Conservation (phyloP, 2,329 filamentous ascomycete species). For the Trichoderma sp. region DNA sequence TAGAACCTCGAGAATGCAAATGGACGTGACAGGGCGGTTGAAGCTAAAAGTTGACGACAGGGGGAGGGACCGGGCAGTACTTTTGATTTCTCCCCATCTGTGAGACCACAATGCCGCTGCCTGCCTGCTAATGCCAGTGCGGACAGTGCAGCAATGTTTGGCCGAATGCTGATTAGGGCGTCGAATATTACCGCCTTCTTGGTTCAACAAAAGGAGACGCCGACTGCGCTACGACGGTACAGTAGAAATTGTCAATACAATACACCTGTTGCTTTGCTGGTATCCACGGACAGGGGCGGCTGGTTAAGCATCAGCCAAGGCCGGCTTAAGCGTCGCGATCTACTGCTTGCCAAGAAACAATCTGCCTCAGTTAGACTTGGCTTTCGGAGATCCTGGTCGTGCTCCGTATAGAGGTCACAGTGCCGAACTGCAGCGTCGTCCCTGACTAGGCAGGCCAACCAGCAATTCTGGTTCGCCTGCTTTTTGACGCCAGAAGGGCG, state of each 20-base stretch:
- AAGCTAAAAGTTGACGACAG: not conserved
- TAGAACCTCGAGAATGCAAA: not conserved
- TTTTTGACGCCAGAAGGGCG: not conserved
- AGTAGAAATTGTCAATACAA: too few relatives aligned
- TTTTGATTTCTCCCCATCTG: not conserved
- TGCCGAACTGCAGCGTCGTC: not conserved
- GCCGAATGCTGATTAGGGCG: not conserved
- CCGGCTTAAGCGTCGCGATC: slow-evolving; percentile 4
- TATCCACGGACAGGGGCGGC: not conserved
- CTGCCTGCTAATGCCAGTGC: not conserved
- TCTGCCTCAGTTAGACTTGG: slow-evolving; percentile 12
- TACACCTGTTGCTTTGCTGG: not conserved
- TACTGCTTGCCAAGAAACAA: slow-evolving; percentile 2
- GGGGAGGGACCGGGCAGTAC: not conserved
- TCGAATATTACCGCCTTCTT: not conserved
- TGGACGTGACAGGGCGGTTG: not conserved
- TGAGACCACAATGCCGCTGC: not conserved
- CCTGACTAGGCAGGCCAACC: not conserved
- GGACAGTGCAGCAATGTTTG: not conserved
- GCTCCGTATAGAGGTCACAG: not conserved
- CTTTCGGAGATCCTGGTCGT: slow-evolving; percentile 7
- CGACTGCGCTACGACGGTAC: not conserved
- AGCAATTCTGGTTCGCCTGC: not conserved
- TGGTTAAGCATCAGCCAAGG: not conserved
- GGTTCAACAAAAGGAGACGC: slow-evolving; percentile 8